A percentile compares a stretch with the other conserved stretches of the same genome.
phyloP scores from a whole-genome alignment of 768 basidiomycete genomes.

The Floccularia luteovirens region DNA sequence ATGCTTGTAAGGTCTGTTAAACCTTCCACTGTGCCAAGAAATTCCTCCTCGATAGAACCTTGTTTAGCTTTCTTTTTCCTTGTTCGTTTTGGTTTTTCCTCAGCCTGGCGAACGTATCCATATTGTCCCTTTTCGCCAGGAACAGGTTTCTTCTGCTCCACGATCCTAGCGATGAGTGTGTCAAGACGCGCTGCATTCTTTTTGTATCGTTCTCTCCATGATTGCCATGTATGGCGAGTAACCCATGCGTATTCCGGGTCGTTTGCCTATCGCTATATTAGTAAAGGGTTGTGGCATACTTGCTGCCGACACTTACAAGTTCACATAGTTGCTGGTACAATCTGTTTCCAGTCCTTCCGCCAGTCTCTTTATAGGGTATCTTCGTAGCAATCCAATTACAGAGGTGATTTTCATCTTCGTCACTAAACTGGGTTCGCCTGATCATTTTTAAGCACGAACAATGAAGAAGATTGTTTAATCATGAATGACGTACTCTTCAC shows the following conservation, averaged over 20 bases:
- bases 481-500: conserved; percentile 60
- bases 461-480: background rate
- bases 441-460: conserved; percentile 1
- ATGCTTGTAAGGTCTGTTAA: conserved; percentile 10
- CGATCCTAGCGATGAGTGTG: conserved; percentile 51
- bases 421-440: conserved; percentile 74
- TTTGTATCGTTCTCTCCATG: conserved; percentile 86
- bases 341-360: conserved; percentile 76
- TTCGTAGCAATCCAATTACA: conserved; percentile 77
- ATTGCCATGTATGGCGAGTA: conserved; percentile 80
- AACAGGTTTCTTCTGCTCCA: conserved; percentile 59
- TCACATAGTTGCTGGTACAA: conserved; percentile 79
- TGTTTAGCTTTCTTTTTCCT: conserved; percentile 39
- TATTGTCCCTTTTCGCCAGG: conserved; percentile 78
- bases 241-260: conserved; percentile 80
- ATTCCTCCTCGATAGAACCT: conserved; percentile 3
- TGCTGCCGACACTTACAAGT: conserved; percentile 34
- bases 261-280: too few species aligned
- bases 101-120: conserved; percentile 70
- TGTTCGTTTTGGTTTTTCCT: conserved; percentile 56
- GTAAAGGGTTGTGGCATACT: too few species aligned
- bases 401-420: conserved; percentile 67
- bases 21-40: conserved; percentile 9
- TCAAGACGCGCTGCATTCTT: conserved; percentile 71
- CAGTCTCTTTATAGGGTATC: conserved; percentile 78